These are phyloP conservation scores for Cubamyces sp. DNA, from an alignment of 768 basidiomycete genomes.

Conservation along the genomic window DNA sequence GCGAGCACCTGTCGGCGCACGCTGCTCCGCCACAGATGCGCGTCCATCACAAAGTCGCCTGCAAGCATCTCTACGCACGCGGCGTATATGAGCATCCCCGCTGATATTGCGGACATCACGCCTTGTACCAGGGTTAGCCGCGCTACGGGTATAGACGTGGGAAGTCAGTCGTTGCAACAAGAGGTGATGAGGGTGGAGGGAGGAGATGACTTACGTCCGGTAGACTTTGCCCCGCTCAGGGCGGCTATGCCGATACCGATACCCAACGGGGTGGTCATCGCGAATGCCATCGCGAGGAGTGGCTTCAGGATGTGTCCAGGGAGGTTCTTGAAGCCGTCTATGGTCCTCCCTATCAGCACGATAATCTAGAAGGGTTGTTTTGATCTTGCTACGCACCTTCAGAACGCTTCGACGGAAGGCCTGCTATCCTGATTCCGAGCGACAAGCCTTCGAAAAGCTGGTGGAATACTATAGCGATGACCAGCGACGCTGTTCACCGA, in stretches of 20 bases:
- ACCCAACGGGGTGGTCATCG: slow-evolving; percentile 73
- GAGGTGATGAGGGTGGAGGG: slow-evolving; percentile 3
- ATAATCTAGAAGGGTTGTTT: slow-evolving; percentile 11
- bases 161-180: not conserved
- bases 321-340: slow-evolving; percentile 36
- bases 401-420: slow-evolving; percentile 46
- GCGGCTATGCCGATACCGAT: slow-evolving; percentile 61
- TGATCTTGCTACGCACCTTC: slow-evolving; percentile 6
- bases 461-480: slow-evolving; percentile 78
- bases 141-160: slow-evolving; percentile 35
- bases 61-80: slow-evolving; percentile 88
- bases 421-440: slow-evolving; percentile 78
- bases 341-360: not conserved
- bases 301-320: slow-evolving; percentile 47
- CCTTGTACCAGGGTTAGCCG: slow-evolving; percentile 66
- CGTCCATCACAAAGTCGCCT: slow-evolving; percentile 82
- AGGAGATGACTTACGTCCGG: slow-evolving; percentile 31
- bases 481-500: slow-evolving; percentile 59
- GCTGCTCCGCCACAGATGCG: slow-evolving; percentile 48
- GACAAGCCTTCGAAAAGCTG: slow-evolving; percentile 86
- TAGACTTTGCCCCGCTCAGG: slow-evolving; percentile 40
- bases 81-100: slow-evolving; percentile 84
- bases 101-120: slow-evolving; percentile 79
- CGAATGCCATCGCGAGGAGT: slow-evolving; percentile 64
- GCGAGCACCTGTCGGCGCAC: slow-evolving; percentile 54